A percentile compares a stretch with the other conserved stretches of the same genome.
Conservation (phyloP, 2,329 filamentous ascomycete genomes). For the Hymenoscyphus fructigenus region DNA sequence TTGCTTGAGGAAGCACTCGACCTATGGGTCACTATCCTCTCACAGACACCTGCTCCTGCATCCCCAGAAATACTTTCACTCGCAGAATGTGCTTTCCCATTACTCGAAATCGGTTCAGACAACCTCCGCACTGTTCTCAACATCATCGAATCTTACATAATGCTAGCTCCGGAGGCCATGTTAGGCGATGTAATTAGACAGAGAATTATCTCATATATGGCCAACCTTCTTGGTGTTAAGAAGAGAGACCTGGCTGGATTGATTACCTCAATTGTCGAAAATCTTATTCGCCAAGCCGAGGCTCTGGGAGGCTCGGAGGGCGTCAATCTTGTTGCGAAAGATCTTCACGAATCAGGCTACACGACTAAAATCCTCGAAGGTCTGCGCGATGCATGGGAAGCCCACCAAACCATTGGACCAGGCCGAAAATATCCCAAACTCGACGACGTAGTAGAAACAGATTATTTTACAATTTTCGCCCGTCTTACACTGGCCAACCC, state of each 20-base stretch:
- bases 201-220: conserved; percentile 50
- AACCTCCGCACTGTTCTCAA: conserved; percentile 61
- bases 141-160: conserved; percentile 68
- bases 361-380: conserved; percentile 63
- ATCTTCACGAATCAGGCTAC: conserved; percentile 63
- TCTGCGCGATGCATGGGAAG: conserved; percentile 67
- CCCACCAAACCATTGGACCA: conserved; percentile 80
- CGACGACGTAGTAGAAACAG: conserved; percentile 73
- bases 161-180: conserved; percentile 67
- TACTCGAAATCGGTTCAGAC: conserved; percentile 66
- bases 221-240: conserved; percentile 49
- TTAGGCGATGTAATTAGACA: conserved; percentile 55
- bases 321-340: conserved; percentile 61
- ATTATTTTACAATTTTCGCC: conserved; percentile 82
- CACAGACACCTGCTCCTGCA: conserved; percentile 62
- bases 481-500: conserved; percentile 76
- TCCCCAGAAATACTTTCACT: conserved; percentile 62
- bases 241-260: conserved; percentile 59
- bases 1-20: conserved; percentile 90
- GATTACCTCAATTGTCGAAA: conserved; percentile 61
- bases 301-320: conserved; percentile 61
- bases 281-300: conserved; percentile 62
- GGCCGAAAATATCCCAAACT: conserved; percentile 68
- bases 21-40: conserved; percentile 76
- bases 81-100: conserved; percentile 60